Evolutionary conservation across 805 yeast species (phyloP), one percentile per base, ranked within the genome.

Genomic region (Scheffersomyces amazonensis): DNA sequence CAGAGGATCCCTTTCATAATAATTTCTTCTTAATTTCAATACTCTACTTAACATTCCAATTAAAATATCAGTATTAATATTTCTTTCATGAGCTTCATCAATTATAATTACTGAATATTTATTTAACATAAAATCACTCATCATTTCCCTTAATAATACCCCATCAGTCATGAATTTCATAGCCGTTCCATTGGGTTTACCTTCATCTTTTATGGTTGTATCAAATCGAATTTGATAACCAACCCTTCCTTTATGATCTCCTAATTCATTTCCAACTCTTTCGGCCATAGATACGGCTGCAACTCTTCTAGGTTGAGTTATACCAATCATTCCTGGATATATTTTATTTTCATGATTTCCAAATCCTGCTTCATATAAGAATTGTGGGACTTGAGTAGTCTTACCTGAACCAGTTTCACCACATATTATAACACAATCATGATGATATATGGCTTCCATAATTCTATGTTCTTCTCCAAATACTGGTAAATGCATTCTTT

Each of bases 351-450:
- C 79, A 5, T 79, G 66, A 6, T 73, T 71, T 4, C 96, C 97
- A 55, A 83, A 91, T 1, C 98, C 98, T 0, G 96, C 79, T 62
- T 93, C 99, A 54, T 81, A 88, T 32, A 93, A 63, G 53, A 93
- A 93, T 58, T 93, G 99, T 0, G 99, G 99, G 4, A 93, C 90
- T 63, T 93, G 99, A 0, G 99, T 93, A 1, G 99, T 93, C 60
- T 93, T 93, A 63, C 99, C 99, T 2, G 97, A 89, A 51, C 99
- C 99, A 1, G 99, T 93, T 52, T 90, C 98, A 71, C 99, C 99
- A 66, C 97, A 91, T 18, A 93, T 73, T 11, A 93, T 83, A 0
- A 90, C 80, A 43, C 91, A 84, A 52, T 90, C 96, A 54, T 91
- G 86, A 53, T 91, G 95, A 56, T 86, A 87, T 35, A 93, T 77